phyloP scores from a whole-genome alignment of 192 early-diverging fungal species.

The Paraglomus brasilianum region DNA sequence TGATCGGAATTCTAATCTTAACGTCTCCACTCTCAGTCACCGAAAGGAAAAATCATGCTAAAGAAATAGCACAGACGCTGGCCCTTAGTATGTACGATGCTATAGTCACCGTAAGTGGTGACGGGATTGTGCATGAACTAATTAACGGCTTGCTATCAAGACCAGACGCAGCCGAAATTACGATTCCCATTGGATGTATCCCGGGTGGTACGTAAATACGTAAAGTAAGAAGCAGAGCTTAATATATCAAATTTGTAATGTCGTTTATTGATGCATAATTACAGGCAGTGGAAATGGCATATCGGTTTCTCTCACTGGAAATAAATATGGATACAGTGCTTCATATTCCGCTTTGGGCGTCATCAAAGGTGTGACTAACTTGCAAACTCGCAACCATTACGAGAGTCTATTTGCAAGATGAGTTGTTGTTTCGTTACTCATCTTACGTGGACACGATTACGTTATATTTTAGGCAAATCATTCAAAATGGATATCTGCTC shows the following conservation, averaged over 20 bases:
- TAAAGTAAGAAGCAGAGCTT: constrained; percentile 3
- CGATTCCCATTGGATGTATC: constrained; percentile 63
- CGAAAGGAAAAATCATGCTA: constrained; percentile 55
- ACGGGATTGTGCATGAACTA: constrained; percentile 80
- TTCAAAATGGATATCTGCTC: constrained; percentile 61
- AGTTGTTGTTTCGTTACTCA: not conserved
- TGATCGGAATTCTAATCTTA: not conserved
- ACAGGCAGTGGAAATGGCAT: constrained; percentile 52
- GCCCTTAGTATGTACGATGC: constrained; percentile 58
- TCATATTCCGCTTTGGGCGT: constrained; percentile 39
- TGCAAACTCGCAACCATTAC: not conserved
- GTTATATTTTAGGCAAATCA: constrained; percentile 39
- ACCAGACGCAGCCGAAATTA: constrained; percentile 58
- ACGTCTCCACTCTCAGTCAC: constrained; percentile 50
- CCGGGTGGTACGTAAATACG: constrained; percentile 44
- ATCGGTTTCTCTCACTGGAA: constrained; percentile 50
- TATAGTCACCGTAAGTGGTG: constrained; percentile 69
- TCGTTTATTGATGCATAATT: not conserved
- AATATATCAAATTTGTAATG: not conserved
- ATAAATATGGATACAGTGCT: constrained; percentile 41
- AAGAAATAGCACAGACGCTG: constrained; percentile 58
- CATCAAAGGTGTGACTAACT: constrained; percentile 38
- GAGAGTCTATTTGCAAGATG: not conserved
- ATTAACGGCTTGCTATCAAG: constrained; percentile 77
- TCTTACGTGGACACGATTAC: constrained; percentile 26